phyloP scores from a whole-genome alignment of 2,329 filamentous ascomycete species.

The Xylariaceae sp. region DNA sequence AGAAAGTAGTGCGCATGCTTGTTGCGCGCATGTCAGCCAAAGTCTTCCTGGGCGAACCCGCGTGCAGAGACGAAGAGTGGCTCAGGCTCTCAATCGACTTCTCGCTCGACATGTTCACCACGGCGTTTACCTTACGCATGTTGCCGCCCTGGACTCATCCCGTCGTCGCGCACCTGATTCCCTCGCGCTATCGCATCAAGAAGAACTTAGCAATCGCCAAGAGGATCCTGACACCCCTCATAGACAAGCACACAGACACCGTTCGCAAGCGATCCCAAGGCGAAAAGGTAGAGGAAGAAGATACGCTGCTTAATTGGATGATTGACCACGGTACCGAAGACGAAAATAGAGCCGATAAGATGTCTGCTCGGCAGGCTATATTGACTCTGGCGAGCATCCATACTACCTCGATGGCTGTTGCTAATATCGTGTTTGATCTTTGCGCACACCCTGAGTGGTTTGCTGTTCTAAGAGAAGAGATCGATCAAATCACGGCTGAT shows the following conservation, averaged over 20 bases:
- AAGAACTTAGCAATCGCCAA: neutral
- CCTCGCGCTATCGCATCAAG: slow-evolving; percentile 1
- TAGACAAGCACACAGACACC: slow-evolving; percentile 4
- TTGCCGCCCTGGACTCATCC: slow-evolving; percentile 14
- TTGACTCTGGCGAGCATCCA: slow-evolving; percentile 12
- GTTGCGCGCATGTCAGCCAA: slow-evolving; percentile 10
- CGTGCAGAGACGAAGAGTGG: slow-evolving; percentile 17
- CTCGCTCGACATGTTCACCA: slow-evolving; percentile 11
- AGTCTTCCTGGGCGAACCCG: slow-evolving; percentile 15
- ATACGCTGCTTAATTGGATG: slow-evolving; percentile 17
- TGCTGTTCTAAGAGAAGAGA: slow-evolving; percentile 12
- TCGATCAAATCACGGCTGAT: slow-evolving; percentile 2
- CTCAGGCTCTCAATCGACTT: slow-evolving; percentile 15
- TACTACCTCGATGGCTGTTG: slow-evolving; percentile 1
- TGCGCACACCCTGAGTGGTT: slow-evolving; percentile 17
- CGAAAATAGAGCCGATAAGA: slow-evolving; percentile 5
- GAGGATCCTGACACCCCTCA: slow-evolving; percentile 2
- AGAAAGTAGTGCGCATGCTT: slow-evolving; percentile 12
- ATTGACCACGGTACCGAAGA: slow-evolving; percentile 7
- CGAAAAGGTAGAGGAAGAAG: slow-evolving; percentile 6
- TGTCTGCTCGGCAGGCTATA: slow-evolving; percentile 4
- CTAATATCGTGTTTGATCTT: slow-evolving; percentile 15
- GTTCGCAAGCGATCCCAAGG: neutral
- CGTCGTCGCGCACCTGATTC: slow-evolving; percentile 38
- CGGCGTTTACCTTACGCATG: slow-evolving; percentile 13